Evolutionary conservation across 2,329 filamentous ascomycete genomes (phyloP).

Genomic region (Furcasterigmium sp.): DNA sequence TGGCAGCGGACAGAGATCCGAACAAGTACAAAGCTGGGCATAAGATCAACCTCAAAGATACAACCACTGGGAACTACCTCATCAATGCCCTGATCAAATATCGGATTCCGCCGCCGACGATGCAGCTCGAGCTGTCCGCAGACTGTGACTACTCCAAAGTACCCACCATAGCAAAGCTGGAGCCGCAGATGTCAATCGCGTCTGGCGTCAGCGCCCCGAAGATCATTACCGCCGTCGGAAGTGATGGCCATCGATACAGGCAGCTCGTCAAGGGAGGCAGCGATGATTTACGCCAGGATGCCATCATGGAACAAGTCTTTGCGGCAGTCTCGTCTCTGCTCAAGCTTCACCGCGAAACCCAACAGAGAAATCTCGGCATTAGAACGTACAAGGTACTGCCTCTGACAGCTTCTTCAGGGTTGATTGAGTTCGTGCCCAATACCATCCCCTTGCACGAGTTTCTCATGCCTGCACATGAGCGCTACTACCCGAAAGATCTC

Average conservation of each 20-base stretch:
- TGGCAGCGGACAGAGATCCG: slow-evolving; percentile 62
- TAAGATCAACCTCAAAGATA: slow-evolving; percentile 60
- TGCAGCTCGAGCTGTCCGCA: slow-evolving; percentile 71
- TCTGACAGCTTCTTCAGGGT: slow-evolving; percentile 74
- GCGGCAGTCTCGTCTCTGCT: slow-evolving; percentile 89
- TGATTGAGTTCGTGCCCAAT: slow-evolving; percentile 96
- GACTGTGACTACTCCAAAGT: slow-evolving; percentile 72
- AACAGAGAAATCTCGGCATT: slow-evolving; percentile 83
- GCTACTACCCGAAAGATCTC: slow-evolving; percentile 79
- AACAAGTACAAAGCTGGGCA: slow-evolving; percentile 62
- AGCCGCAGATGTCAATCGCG: slow-evolving; percentile 75
- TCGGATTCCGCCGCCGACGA: slow-evolving; percentile 80
- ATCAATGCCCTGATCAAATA: slow-evolving; percentile 58
- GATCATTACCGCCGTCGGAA: slow-evolving; percentile 76
- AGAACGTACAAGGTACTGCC: slow-evolving; percentile 97
- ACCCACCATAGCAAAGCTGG: slow-evolving; percentile 68
- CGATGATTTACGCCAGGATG: slow-evolving; percentile 93
- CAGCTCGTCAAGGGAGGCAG: slow-evolving; percentile 94
- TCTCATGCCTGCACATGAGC: slow-evolving; percentile 82
- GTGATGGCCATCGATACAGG: slow-evolving; percentile 74
- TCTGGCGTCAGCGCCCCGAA: slow-evolving; percentile 91
- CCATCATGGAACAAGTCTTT: slow-evolving; percentile 99
- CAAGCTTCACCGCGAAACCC: slow-evolving; percentile 77
- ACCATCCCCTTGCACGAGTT: slow-evolving; percentile 91
- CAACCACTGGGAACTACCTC: slow-evolving; percentile 57